Evolutionary conservation across 352 stramenopile genomes (phyloP).

Genomic region (Paralagenidium karlingii): DNA sequence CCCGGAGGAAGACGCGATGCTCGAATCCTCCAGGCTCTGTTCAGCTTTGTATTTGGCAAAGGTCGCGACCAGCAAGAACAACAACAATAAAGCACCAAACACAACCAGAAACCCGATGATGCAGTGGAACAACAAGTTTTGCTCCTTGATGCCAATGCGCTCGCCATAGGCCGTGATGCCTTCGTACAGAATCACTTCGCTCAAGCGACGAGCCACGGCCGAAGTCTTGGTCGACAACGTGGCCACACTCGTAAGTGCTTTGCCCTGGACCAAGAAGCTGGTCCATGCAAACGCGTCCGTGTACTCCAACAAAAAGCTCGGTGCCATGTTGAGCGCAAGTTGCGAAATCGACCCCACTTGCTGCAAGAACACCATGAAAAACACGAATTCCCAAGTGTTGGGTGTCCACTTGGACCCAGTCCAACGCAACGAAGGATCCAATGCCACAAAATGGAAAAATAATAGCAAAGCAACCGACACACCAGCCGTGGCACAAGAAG

Average conservation of each 20-base stretch:
- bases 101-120: conserved; percentile 13
- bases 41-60: conserved; percentile 1
- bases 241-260: neutral
- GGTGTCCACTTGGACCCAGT: conserved; percentile 5
- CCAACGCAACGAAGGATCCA: conserved; percentile 7
- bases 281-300: conserved; percentile 30
- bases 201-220: conserved; percentile 7
- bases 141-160: conserved; percentile 14
- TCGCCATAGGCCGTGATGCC: conserved; percentile 15
- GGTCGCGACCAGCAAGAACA: conserved; percentile 8
- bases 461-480: conserved; percentile 9
- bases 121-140: conserved; percentile 11
- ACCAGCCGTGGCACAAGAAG: conserved; percentile 3
- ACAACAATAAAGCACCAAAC: conserved; percentile 7
- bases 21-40: neutral
- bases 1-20: neutral
- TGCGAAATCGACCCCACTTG: conserved; percentile 25
- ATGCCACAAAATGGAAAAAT: conserved; percentile 9
- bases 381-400: conserved; percentile 36
- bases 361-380: conserved; percentile 28
- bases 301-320: conserved; percentile 20
- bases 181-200: conserved; percentile 2
- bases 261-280: conserved; percentile 23
- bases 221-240: neutral
- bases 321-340: conserved; percentile 16